Percentiles rank a stretch among this genome's conserved stretches.
These are phyloP conservation scores for Scutellaria barbata DNA, from an alignment of 257 asterid genomes.

Conservation along the genomic window DNA sequence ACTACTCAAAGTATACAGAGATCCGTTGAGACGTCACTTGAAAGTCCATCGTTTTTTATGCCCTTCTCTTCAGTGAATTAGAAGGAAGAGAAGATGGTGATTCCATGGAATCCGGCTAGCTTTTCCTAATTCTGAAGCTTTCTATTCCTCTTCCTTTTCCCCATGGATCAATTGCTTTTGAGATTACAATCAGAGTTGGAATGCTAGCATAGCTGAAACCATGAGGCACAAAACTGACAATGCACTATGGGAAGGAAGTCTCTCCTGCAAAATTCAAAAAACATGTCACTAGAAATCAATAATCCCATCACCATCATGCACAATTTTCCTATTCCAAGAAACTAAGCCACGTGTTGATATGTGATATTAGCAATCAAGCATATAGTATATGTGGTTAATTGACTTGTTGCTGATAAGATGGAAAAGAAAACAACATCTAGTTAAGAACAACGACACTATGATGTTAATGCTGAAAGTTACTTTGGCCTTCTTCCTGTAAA, in stretches of 20 bases:
- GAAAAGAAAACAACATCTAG: no score
- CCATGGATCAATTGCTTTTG: neutral
- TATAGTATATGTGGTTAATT: no score
- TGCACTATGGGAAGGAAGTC: constrained; percentile 38
- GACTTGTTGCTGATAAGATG: no score
- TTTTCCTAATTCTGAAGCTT: constrained; percentile 27
- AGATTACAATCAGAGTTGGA: constrained; percentile 27
- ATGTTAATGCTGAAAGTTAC: no score
- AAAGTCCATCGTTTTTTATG: neutral
- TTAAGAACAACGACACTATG: no score
- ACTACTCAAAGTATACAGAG: neutral
- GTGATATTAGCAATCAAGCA: no score
- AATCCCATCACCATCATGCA: neutral
- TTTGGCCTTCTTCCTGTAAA: no score
- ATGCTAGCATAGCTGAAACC: constrained; percentile 35
- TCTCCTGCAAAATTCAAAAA: constrained; percentile 41
- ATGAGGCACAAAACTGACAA: constrained; percentile 40
- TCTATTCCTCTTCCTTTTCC: constrained; percentile 13
- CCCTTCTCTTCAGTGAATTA: neutral
- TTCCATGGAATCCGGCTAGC: constrained; percentile 31
- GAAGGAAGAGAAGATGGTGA: constrained; percentile 23
- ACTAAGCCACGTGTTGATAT: neutral
- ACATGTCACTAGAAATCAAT: neutral
- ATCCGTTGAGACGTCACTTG: neutral
- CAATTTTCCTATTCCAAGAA: constrained; percentile 3